Evolutionary conservation across 768 basidiomycete genomes (phyloP).

Genomic region (Termitomyces sp.): DNA sequence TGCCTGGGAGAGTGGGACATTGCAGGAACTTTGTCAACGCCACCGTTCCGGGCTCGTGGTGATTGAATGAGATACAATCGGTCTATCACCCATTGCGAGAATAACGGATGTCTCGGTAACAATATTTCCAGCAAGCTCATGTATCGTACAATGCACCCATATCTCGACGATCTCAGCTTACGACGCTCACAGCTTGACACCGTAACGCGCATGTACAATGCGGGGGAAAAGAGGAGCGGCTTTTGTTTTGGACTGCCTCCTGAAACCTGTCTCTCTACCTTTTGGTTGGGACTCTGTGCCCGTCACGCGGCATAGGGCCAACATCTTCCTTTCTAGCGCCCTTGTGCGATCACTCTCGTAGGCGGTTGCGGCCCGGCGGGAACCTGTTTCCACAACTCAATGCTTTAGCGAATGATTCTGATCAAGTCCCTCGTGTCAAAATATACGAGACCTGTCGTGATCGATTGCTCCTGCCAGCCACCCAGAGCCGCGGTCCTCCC

Average conservation of each 20-base stretch:
- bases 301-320: not conserved
- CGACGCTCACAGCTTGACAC: not conserved
- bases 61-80: not conserved
- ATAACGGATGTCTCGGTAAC: not conserved
- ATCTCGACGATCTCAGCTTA: not conserved
- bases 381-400: not conserved
- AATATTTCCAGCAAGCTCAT: not conserved
- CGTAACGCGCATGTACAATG: not conserved
- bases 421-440: slow-evolving; percentile 5
- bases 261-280: not conserved
- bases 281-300: not conserved
- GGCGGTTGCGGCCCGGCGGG: slow-evolving; percentile 3
- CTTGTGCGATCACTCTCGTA: not conserved
- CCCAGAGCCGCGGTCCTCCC: slow-evolving; percentile 3
- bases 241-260: not conserved
- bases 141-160: not conserved
- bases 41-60: not conserved
- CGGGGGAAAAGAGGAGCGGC: not conserved
- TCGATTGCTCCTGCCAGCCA: not conserved
- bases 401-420: slow-evolving; percentile 3
- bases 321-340: not conserved
- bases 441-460: not conserved
- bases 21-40: not conserved
- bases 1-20: slow-evolving; percentile 1
- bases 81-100: not conserved